Evolutionary conservation across 1,284 basidiomycete species (phyloP).

Genomic region (Puccinia novopanici): DNA sequence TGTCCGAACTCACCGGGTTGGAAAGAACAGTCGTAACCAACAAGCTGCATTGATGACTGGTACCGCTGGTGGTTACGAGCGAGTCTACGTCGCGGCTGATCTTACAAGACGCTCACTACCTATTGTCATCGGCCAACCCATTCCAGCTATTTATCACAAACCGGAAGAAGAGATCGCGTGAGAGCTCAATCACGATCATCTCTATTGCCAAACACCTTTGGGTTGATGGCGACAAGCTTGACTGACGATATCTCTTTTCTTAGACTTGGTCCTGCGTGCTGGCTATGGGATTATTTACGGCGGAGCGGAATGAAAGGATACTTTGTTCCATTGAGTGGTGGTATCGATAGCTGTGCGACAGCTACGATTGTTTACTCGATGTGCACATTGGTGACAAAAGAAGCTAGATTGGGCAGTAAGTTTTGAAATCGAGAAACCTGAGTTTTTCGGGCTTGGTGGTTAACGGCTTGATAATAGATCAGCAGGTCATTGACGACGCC

Average conservation of each 20-base stretch:
- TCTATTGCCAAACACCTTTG: background rate
- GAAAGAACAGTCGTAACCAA: slow-evolving; percentile 38
- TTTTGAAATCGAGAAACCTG: background rate
- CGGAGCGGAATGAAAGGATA: slow-evolving; percentile 48
- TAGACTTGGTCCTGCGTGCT: slow-evolving; percentile 50
- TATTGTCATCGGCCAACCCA: slow-evolving; percentile 6
- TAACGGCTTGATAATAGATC: slow-evolving; percentile 1
- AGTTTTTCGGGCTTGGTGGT: background rate
- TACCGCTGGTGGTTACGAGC: slow-evolving; percentile 15
- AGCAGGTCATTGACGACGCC: slow-evolving; percentile 48
- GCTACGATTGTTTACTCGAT: slow-evolving; percentile 48
- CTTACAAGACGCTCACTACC: slow-evolving; percentile 8
- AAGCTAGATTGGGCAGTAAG: slow-evolving; percentile 48
- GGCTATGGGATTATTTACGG: slow-evolving; percentile 50
- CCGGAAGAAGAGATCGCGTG: slow-evolving; percentile 50
- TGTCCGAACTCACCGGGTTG: slow-evolving; percentile 37
- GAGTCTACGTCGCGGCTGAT: slow-evolving; percentile 28
- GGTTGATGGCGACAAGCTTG: background rate
- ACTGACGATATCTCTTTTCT: background rate
- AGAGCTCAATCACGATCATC: background rate
- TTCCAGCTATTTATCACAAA: slow-evolving; percentile 34
- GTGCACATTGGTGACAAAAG: slow-evolving; percentile 47
- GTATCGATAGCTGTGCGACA: slow-evolving; percentile 50
- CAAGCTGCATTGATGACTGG: slow-evolving; percentile 20
- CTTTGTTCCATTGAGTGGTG: slow-evolving; percentile 47